Evolutionary conservation across 176 grass and related monocot species (phyloP), one percentile per base, ranked within the genome.

Genomic region (Cymbopogon citratus): DNA sequence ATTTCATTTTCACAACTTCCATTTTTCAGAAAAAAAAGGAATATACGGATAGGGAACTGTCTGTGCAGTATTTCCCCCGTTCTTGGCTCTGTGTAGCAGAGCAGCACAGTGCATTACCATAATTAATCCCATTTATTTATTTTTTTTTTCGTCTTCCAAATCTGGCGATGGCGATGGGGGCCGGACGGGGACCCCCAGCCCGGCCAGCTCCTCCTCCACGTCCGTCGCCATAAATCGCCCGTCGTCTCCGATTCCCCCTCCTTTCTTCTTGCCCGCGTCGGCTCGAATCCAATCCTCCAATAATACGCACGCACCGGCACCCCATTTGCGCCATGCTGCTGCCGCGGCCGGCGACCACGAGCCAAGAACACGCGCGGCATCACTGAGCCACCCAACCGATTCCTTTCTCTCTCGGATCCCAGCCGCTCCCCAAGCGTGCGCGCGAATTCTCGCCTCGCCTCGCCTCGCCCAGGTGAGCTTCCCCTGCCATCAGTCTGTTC

Each of bases 211-310:
- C 14, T 63, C 61, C 45, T 89, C 78, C 83, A 73, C 83, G 80
- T 83, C 86, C 74, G 59, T 86, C 79, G 76, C 12, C 69, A 90
- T 90, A 86, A 86, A 82, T 78, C 88, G 44, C 57, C 73, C 73
- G 72, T 69, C 73, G 70, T 78, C 79, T 67, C 78, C 78, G 43
- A 78, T 73, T 39, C 33, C 23, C 52, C 23, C 41, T 76, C 21
- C 71, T 56, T 43, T 36, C 73, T 67, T 78, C 81, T 49, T 33
- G 9, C 66, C 34, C 79, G 46, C 79, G 60, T 21, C 70, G 70
- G 7, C 69, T 73, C 70, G 73, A 86, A 82, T 86, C 83, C 79
- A 86, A 82, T 82, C 66, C 77, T 44, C 48, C 51, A 45, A 56
- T 59, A 51, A 66, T 24, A 72, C 69, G 15, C 36, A 5, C 69